A percentile compares a stretch with the other conserved stretches of the same genome.
Conservation (phyloP, 73 alveolate species). For the Paramecium caudatum region DNA sequence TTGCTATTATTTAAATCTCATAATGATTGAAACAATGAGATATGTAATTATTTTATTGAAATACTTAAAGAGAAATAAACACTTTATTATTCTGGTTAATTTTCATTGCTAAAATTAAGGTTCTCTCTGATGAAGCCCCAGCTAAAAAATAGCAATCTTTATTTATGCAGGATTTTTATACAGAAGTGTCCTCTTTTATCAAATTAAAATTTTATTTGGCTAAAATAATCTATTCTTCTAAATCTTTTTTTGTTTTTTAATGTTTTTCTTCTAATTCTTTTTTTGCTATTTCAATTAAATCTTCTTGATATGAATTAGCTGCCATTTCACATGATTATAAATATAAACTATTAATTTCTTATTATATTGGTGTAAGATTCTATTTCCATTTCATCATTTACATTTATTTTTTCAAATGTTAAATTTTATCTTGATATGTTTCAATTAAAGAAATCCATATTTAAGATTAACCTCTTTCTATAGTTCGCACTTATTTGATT, state of each 20-base stretch:
- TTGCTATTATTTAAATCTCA: neutral
- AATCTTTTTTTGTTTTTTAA: neutral
- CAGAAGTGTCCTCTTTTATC: neutral
- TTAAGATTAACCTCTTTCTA: neutral
- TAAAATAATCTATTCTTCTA: neutral
- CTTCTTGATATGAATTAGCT: neutral
- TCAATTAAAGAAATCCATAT: neutral
- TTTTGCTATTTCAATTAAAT: neutral
- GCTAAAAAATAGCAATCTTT: slow-evolving; percentile 1
- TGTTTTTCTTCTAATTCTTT: neutral
- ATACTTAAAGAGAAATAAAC: neutral
- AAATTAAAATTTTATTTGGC: neutral
- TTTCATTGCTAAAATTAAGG: neutral
- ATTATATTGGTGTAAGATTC: too few species aligned
- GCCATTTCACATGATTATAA: neutral
- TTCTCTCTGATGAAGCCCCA: neutral
- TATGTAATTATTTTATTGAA: neutral
- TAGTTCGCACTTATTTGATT: too few species aligned
- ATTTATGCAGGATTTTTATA: neutral
- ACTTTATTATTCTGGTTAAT: neutral
- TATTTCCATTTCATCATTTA: too few species aligned
- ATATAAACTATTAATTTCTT: neutral
- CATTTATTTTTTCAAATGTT: neutral
- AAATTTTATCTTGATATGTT: neutral
- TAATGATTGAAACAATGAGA: neutral